These are phyloP conservation scores for Corinectria fuckeliana DNA, from an alignment of 2,329 filamentous ascomycete species.

Conservation along the genomic window DNA sequence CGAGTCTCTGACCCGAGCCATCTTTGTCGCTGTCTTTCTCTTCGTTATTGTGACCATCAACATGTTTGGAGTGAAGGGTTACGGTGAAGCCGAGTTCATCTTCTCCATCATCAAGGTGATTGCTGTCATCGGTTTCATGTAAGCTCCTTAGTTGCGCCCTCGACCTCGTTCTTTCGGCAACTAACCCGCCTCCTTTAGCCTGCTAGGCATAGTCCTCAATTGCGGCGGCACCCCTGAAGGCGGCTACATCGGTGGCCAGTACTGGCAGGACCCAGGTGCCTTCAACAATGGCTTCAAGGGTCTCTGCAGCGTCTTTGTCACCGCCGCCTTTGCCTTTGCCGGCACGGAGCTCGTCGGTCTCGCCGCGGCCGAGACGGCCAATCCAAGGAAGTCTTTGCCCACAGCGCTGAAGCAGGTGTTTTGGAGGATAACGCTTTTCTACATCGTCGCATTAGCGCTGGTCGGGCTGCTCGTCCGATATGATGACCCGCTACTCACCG, in stretches of 20 bases:
- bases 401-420: slow-evolving; percentile 93
- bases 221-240: slow-evolving; percentile 76
- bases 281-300: slow-evolving; percentile 86
- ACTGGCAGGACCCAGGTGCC: slow-evolving; percentile 82
- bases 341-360: slow-evolving; percentile 80
- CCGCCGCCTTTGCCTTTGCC: slow-evolving; percentile 77
- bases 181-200: slow-evolving; percentile 51
- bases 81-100: slow-evolving; percentile 88
- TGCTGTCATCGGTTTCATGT: slow-evolving; percentile 89
- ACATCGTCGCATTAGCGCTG: slow-evolving; percentile 80
- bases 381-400: slow-evolving; percentile 80
- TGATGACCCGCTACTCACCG: slow-evolving; percentile 67
- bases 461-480: slow-evolving; percentile 85
- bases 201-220: slow-evolving; percentile 86
- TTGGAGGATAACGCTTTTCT: slow-evolving; percentile 92
- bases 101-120: slow-evolving; percentile 87
- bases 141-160: slow-evolving; percentile 48
- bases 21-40: slow-evolving; percentile 86
- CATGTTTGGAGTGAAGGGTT: slow-evolving; percentile 85
- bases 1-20: slow-evolving; percentile 66
- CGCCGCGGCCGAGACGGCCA: slow-evolving; percentile 79
- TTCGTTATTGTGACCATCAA: slow-evolving; percentile 80
- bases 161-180: not conserved
- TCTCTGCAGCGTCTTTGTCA: slow-evolving; percentile 79
- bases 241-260: slow-evolving; percentile 80